Percentiles rank a stretch among this genome's conserved stretches.
These are phyloP conservation scores for Bocquillonia castaneifolia DNA, from an alignment of 441 rosid species.

Conservation along the genomic window DNA sequence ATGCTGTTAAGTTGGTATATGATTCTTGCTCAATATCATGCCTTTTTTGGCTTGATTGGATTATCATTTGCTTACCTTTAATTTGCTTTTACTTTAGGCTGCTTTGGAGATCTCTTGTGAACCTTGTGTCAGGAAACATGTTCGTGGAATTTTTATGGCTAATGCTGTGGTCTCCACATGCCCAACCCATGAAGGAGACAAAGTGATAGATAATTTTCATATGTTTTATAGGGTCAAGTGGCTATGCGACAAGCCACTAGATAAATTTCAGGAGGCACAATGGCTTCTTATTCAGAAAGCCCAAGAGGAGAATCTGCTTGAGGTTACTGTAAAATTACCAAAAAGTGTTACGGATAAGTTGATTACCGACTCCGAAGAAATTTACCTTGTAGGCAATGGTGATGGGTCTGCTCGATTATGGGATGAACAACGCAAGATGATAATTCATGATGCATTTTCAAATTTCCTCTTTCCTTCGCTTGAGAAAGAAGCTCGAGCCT, in stretches of 20 bases:
- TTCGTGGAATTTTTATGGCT: slow-evolving; percentile 57
- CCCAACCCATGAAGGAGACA: slow-evolving; percentile 67
- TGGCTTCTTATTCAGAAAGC: slow-evolving; percentile 93
- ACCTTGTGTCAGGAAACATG: slow-evolving; percentile 63
- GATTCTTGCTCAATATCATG: slow-evolving; percentile 5
- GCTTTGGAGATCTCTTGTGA: slow-evolving; percentile 81
- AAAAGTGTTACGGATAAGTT: slow-evolving; percentile 44
- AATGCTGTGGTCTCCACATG: slow-evolving; percentile 67
- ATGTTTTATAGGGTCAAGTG: slow-evolving; percentile 70
- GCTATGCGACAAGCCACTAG: slow-evolving; percentile 76
- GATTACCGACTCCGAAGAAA: slow-evolving; percentile 44
- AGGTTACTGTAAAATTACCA: slow-evolving; percentile 65
- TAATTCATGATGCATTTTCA: slow-evolving; percentile 57
- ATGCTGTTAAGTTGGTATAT: slow-evolving; percentile 17
- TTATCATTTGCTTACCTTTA: not conserved
- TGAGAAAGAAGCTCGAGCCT: slow-evolving; percentile 74
- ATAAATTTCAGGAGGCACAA: slow-evolving; percentile 66
- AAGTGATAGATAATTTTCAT: slow-evolving; percentile 60
- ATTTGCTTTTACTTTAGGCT: slow-evolving; percentile 37
- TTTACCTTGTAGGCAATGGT: slow-evolving; percentile 55
- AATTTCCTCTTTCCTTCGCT: slow-evolving; percentile 64
- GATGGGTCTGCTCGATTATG: slow-evolving; percentile 65
- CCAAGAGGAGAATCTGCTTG: slow-evolving; percentile 79
- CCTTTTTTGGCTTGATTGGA: slow-evolving; percentile 8
- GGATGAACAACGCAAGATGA: slow-evolving; percentile 77